Conservation (phyloP, 345 rosid genomes). For the Lumnitzera racemosa region DNA sequence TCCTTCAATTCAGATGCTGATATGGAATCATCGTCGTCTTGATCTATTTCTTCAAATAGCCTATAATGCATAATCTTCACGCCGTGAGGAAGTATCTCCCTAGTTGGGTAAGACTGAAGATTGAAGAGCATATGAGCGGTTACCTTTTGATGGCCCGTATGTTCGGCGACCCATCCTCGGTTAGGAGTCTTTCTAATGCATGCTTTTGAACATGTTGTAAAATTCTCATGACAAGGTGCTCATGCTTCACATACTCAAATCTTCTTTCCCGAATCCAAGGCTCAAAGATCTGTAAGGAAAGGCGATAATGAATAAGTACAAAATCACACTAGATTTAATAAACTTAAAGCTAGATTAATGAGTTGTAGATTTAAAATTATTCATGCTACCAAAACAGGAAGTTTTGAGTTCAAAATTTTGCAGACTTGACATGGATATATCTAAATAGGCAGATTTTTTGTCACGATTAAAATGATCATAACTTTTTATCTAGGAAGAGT, state of each 20-base stretch:
- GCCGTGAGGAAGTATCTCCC: too few species aligned
- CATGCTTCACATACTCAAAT: conserved; percentile 23
- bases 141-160: conserved; percentile 18
- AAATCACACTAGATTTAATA: not conserved
- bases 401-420: too few species aligned
- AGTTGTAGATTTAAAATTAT: too few species aligned
- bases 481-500: too few species aligned
- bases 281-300: conserved; percentile 19
- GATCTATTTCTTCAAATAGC: conserved; percentile 24
- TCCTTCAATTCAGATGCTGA: conserved; percentile 19
- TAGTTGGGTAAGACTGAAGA: not conserved
- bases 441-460: too few species aligned
- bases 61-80: conserved; percentile 6
- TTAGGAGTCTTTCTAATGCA: conserved; percentile 20
- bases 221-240: conserved; percentile 16
- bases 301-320: not conserved
- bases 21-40: conserved; percentile 13
- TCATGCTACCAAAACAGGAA: too few species aligned
- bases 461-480: too few species aligned
- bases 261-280: conserved; percentile 36
- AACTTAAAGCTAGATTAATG: too few species aligned
- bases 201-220: conserved; percentile 16
- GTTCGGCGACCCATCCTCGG: conserved; percentile 23
- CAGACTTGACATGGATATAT: too few species aligned
- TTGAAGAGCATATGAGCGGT: not conserved